Evolutionary conservation across 1,284 basidiomycete species (phyloP).

Genomic region (Melampsora larici-populina): DNA sequence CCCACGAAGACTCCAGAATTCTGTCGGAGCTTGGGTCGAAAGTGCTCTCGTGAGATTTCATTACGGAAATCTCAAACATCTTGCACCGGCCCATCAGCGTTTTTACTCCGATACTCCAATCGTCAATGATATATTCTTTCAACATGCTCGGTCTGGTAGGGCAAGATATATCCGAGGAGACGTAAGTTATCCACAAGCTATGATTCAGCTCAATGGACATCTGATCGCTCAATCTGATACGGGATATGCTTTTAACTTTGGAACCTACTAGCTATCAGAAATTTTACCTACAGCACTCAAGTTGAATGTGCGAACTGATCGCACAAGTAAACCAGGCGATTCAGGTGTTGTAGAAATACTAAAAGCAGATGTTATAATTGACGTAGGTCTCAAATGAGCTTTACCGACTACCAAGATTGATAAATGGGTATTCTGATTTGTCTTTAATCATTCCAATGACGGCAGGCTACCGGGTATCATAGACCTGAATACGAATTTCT

Average conservation of each 20-base stretch:
- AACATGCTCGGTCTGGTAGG: slow-evolving; percentile 16
- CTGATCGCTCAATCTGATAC: background rate
- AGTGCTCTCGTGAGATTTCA: slow-evolving; percentile 9
- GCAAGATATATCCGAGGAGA: slow-evolving; percentile 33
- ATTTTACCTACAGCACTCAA: background rate
- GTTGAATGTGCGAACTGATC: slow-evolving; percentile 13
- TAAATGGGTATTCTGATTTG: background rate
- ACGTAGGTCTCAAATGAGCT: slow-evolving; percentile 5
- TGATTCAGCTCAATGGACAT: too few relatives aligned
- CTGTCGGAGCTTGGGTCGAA: slow-evolving; percentile 9
- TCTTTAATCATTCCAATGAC: background rate
- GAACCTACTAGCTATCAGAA: background rate
- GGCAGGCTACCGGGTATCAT: slow-evolving; percentile 33
- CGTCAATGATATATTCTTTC: slow-evolving; percentile 33
- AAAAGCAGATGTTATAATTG: slow-evolving; percentile 30
- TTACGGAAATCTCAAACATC: slow-evolving; percentile 27
- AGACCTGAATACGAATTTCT: slow-evolving; percentile 20
- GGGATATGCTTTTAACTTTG: background rate
- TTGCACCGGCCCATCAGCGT: slow-evolving; percentile 13
- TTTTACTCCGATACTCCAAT: slow-evolving; percentile 38
- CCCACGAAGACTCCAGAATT: slow-evolving; percentile 9
- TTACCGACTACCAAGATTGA: background rate
- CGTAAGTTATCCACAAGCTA: background rate
- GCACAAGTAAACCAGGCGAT: background rate
- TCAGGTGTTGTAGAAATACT: background rate